Evolutionary conservation across 345 rosid species (phyloP), one percentile per base, ranked within the genome.

Genomic region (Linum tenue): DNA sequence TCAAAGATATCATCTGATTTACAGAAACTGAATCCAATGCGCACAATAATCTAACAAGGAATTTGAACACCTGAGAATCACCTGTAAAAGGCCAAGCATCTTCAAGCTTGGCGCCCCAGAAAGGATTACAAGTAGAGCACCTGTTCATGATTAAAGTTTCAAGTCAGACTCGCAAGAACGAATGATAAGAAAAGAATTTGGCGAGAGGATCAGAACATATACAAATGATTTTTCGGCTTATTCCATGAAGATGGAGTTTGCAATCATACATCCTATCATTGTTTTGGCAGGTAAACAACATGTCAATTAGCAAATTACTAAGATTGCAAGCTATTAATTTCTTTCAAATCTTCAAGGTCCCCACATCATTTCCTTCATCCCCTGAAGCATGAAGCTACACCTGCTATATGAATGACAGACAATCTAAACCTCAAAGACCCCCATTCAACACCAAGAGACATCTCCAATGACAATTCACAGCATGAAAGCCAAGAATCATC

Each of bases 71-170:
- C 56, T 35, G 11, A 62, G 58, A 69, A 37, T 79, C 72, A 89
- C 94, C 92, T 92, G 97, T 71, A 92, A 78, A 60, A 92, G 90
- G 39, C 99, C 97, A 76, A 92, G 98, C 92, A 88, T 79, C 88
- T 88, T 90, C 84, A 90, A 80, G 76, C 88, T 92, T 72, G 97
- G 99, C 69, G 91, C 68, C n/a, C 63, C 78, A 69, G 77, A 86
- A 68, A 92, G 80, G 73, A 92, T 74, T 10, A 92, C 96, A 69
- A 90, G 72, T 48, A 90, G 87, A 2, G 96, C 99, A 77, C 99
- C 99, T 90, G 79, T 72, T 41, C 71, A 78, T 41, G 38, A 71
- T 51, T 64, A 68, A 69, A 64, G n/a, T 63, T 39, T 67, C 6
- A 42, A 62, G 41, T 53, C 68, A 48, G 64, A 61, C 38, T 56